Evolutionary conservation across 768 basidiomycete species (phyloP), one percentile per base, ranked within the genome.

Genomic region (Suillus decipiens): DNA sequence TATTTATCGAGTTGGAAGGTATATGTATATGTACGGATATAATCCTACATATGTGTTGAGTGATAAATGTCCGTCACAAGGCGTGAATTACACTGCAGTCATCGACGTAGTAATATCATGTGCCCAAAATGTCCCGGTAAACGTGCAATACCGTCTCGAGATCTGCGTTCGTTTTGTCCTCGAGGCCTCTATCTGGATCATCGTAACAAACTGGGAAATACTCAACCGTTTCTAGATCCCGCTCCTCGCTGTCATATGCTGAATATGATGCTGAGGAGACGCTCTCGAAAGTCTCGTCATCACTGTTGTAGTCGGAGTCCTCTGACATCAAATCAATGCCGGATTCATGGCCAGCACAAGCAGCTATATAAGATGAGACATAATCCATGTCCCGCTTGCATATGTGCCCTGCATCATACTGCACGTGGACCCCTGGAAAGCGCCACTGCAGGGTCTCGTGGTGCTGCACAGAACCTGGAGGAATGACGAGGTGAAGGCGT

Each of bases 191-290:
- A 9, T 60, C 15, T n/a, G 8, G 15, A 41, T 28, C 39, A 37
- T 57, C 2, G 37, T 33, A 19, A n/a, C 10, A 19, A 33, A n/a
- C 10, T 6, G 15, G 37, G 14, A 55, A 24, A 19, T 57, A 24
- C 31, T 22, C 31, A 22, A 34, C 6, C 36, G 11, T 47, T 45
- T 63, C 59, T 15, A 61, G 31, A 61, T 63, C 60, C 19, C 59
- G 51, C 39, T 61, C 48, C 41, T 64, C 63, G 51, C 53, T 56
- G 19, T 64, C 61, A 37, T 53, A 39, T 51, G 62, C 62, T n/a
- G 63, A 34, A 43, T 62, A 63, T 19, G 61, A 55, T 41, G 7
- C 24, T 7, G 24, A 45, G 28, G 51, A 56, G 34, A 54, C 41
- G 10, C 5, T 24, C 9, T 15, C 8, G 28, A 56, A 55, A 42